Evolutionary conservation across 2,329 filamentous ascomycete species (phyloP), one percentile per base, ranked within the genome.

Genomic region (Arthrobotrys megalospora): DNA sequence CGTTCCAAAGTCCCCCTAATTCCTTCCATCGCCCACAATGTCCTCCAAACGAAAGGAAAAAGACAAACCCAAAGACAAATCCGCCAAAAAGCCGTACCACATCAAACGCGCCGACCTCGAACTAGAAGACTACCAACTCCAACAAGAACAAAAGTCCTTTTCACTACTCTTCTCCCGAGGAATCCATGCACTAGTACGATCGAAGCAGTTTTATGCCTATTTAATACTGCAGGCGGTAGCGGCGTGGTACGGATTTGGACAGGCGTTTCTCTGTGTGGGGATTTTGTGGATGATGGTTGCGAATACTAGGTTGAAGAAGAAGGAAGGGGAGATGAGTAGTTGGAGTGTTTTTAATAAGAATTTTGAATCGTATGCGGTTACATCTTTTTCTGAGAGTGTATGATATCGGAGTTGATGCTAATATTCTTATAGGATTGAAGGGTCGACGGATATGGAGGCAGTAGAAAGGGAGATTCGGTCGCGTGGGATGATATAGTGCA

Each of bases 221-320:
- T 52, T 83, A 3, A 47, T 79, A n/a, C 75, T 83, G 43, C 82
- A 83, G 68, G 53, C 69, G 71, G 16, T 80, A 21, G 80, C 82
- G 45, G 81, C 76, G 28, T 48, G 76, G 66, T 71, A 75, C 48
- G 81, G 82, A 47, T 81, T 81, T 48, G 82, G 82, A 1, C 82
- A 82, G 80, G 79, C 80, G 28, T 82, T 83, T 69, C 73, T 83
- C 6, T 81, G 81, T 47, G 80, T 83, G 48, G 82, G 82, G 78
- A 79, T 83, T 48, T 62, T 83, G 34, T 83, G 82, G 82, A 83
- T 83, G 80, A 82, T 82, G 80, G 80, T 81, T 76, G 81, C 79
- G n/a, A 83, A 83, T 53, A 83, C 82, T 7, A 80, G 82, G 5
- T 5, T 28, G n/a, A 81, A 73, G 34, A 79, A 80, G 58, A 82